Evolutionary conservation across 192 early-diverging fungal genomes (phyloP).

Genomic region (Coemansia sp.): DNA sequence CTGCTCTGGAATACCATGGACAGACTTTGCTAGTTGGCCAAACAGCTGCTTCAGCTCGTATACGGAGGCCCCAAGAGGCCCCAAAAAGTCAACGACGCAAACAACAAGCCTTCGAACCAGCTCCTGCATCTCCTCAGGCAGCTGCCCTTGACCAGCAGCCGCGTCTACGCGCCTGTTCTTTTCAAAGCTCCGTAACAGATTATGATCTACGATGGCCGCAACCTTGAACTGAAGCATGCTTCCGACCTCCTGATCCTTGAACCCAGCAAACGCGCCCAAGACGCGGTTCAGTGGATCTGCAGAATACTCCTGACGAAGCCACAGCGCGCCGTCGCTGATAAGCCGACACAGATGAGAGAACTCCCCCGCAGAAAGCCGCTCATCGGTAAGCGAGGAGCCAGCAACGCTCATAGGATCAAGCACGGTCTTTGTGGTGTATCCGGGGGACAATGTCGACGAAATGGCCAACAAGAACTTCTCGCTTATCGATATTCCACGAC

Average conservation of each 20-base stretch:
- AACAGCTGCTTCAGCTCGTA: constrained; percentile 24
- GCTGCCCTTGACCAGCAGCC: not conserved
- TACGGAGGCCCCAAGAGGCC: constrained; percentile 23
- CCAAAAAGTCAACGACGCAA: constrained; percentile 15
- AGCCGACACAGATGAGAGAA: constrained; percentile 11
- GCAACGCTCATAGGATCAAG: not conserved
- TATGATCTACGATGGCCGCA: not conserved
- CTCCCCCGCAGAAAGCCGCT: constrained; percentile 9
- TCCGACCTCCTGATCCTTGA: constrained; percentile 4
- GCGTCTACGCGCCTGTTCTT: not conserved
- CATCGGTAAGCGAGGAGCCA: not conserved
- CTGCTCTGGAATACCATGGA: not conserved
- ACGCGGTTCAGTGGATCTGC: not conserved
- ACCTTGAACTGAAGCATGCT: constrained; percentile 7
- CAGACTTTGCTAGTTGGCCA: not conserved
- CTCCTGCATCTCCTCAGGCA: constrained; percentile 7
- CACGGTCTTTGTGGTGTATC: not conserved
- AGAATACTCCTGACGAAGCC: constrained; percentile 29
- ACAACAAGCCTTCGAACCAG: constrained; percentile 12
- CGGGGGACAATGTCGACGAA: constrained; percentile 10
- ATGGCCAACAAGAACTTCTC: constrained; percentile 30
- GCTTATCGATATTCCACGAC: constrained; percentile 30
- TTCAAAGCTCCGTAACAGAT: not conserved
- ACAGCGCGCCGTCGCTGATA: constrained; percentile 23
- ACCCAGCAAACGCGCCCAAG: constrained; percentile 14